A percentile compares a stretch with the other conserved stretches of the same genome.
Conservation (phyloP, 371 early-diverging fungal species). For the Mucor ambiguus region DNA sequence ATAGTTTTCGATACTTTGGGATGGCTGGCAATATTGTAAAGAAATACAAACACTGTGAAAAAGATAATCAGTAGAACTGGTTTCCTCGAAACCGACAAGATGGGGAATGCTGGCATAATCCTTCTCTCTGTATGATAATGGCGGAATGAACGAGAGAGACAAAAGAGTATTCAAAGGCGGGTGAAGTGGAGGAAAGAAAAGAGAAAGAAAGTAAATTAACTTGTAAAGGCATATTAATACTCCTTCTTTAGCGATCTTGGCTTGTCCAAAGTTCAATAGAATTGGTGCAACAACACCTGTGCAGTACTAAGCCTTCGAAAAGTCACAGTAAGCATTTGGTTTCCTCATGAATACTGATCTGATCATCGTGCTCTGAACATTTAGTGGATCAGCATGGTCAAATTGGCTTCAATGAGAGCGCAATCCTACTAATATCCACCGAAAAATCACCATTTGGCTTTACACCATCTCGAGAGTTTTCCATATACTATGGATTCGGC, state of each 20-base stretch:
- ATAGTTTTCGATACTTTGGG: slow-evolving; percentile 42
- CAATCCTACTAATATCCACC: too few relatives aligned
- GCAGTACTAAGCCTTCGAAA: neutral
- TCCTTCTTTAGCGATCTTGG: neutral
- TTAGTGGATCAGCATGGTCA: too few relatives aligned
- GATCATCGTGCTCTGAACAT: too few relatives aligned
- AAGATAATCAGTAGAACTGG: slow-evolving; percentile 10
- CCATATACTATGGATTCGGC: too few relatives aligned
- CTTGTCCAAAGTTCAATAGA: neutral
- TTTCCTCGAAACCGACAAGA: slow-evolving; percentile 15
- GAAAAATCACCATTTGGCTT: too few relatives aligned
- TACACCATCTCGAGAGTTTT: too few relatives aligned
- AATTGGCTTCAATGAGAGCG: too few relatives aligned
- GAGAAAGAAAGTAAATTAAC: neutral
- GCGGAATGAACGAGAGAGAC: neutral
- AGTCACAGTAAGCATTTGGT: neutral
- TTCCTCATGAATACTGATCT: too few relatives aligned
- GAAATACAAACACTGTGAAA: slow-evolving; percentile 17
- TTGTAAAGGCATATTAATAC: neutral
- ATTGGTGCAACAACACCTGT: neutral
- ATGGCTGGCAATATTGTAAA: slow-evolving; percentile 50
- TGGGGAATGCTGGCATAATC: slow-evolving; percentile 16
- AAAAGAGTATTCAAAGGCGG: neutral
- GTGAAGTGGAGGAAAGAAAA: neutral
- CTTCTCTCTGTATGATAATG: neutral